Evolutionary conservation across 2,329 filamentous ascomycete genomes (phyloP), one percentile per base, ranked within the genome.

Genomic region (Allantophomopsis lycopodina): DNA sequence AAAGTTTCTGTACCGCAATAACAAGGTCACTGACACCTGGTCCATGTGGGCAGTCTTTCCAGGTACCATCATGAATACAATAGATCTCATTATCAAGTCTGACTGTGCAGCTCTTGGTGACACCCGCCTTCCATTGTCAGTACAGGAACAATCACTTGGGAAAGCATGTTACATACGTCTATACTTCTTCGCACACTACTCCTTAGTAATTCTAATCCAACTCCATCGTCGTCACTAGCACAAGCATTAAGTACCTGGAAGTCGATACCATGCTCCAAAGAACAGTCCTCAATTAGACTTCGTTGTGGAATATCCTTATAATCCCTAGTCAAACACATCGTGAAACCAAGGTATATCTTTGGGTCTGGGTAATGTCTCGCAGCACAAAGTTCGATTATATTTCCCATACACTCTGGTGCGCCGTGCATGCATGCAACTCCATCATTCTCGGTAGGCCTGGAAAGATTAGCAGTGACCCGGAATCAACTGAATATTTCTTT

Each of bases 351-450:
- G 52, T 82, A 88, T 47, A 79, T 83, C 61, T 94, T 91, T 23
- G 84, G 83, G 48, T 88, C 78, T 21, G 84, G 83, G 54, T 91
- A 91, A 23, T 91, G 70, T 46, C 81, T 69, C 43, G 79, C 79
- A 28, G 88, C 88, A 62, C 91, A 98, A 37, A 98, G 80, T 58
- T 94, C 82, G 59, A 98, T 69, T 56, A 94, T 94, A 62, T 98
- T 87, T 45, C 91, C 91, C 52, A 96, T 75, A 59, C 84, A 98
- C 63, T 98, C 91, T 33, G 70, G 71, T 5, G 87, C 83, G 7
- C 91, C 91, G 58, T 98, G 91, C 63, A 70, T 89, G 66, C 91
- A 98, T 28, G 76, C 68, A 43, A 96, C 79, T 40, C 86, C 88
- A 50, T 88, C 84, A 51, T 91, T 81, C 45, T 79, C 68, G 38